Evolutionary conservation across 2,329 filamentous ascomycete species (phyloP), one percentile per base, ranked within the genome.

Genomic region (Xylaria sp.): DNA sequence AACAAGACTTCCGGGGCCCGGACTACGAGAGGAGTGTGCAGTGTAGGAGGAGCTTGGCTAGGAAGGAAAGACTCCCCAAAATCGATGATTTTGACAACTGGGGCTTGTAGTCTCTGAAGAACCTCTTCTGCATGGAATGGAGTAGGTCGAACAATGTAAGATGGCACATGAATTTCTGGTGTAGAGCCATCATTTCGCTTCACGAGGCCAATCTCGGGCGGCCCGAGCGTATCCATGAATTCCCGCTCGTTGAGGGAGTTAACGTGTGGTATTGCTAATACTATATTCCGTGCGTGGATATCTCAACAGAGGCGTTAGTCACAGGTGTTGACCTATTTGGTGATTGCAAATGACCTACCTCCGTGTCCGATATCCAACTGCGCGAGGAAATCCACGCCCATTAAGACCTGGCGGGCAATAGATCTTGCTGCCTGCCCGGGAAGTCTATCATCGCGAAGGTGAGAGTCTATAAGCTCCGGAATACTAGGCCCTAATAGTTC

Each of bases 1-100:
- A 69, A 65, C 15, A 67, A 22, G 7, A 53, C 57, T 56, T 67
- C 65, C 13, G 65, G 67, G 17, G 65, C 57, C 20, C 65, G 64
- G 7, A 69, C 61, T 7, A 20, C 57, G 2, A 67, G 47, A 1
- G 67, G 51, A 3, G 67, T 69, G 17, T 63, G 57, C 6, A 69
- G 6, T 11, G 55, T 39, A 29, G 10, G 29, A 27, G 65, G 55
- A n/a, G 11, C n/a, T 9, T 58, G 29, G 27, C n/a, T 38, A n/a
- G 1, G 11, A 17, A 61, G 36, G 61, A 68, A 68, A 11, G 61
- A 42, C 49, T 68, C 65, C 2, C 61, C 61, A 51, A 65, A 68
- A 60, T 65, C 61, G 42, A 65, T 61, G 5, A 69, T 62, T 53
- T 65, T 67, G n/a, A 62, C 45, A 5, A 20, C 5, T 9, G 66